phyloP scores from a whole-genome alignment of 129 eudicot species.

The Heracleum sosnowskyi region DNA sequence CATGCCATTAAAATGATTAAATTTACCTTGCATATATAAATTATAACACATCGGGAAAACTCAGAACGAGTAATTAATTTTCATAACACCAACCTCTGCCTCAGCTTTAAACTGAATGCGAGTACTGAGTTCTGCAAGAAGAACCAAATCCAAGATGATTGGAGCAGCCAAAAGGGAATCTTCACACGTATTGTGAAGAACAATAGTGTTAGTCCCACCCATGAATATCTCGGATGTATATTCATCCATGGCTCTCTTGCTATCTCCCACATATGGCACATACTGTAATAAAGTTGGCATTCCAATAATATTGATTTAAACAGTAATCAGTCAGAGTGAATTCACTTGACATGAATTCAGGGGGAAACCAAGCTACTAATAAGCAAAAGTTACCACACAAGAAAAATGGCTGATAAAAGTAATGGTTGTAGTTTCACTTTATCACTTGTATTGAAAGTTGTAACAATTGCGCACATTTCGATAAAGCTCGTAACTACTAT shows the following conservation, averaged over 20 bases:
- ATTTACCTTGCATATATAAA: not conserved
- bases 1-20: not conserved
- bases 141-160: conserved; percentile 85
- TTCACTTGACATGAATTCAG: not conserved
- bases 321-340: not conserved
- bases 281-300: conserved; percentile 26
- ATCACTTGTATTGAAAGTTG: not conserved
- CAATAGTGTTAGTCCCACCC: conserved; percentile 92
- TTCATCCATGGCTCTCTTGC: conserved; percentile 99
- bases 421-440: not conserved
- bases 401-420: not conserved
- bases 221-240: conserved; percentile 96
- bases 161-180: conserved; percentile 97
- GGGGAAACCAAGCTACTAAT: not conserved
- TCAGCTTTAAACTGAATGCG: conserved; percentile 89
- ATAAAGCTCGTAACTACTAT: not conserved
- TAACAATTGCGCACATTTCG: not conserved
- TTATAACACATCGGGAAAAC: not conserved
- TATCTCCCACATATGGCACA: conserved; percentile 94
- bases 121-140: conserved; percentile 90
- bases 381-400: not conserved
- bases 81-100: conserved; percentile 41
- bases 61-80: not conserved
- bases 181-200: conserved; percentile 94
- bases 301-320: not conserved